phyloP scores from a whole-genome alignment of 2,329 filamentous ascomycete genomes.

The Phialophora tarda region DNA sequence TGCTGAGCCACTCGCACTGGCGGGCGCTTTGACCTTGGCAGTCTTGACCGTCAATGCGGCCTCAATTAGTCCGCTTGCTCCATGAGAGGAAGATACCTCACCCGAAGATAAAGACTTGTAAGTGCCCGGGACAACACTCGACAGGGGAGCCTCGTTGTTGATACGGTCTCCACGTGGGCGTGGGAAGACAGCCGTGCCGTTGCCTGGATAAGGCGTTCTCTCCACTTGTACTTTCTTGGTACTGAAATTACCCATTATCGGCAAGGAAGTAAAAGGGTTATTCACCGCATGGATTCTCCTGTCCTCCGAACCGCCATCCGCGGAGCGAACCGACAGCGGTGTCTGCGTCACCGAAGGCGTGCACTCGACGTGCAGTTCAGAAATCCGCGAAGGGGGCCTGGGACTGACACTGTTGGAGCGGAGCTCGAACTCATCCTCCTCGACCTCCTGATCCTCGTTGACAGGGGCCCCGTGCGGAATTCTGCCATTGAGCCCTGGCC shows the following conservation, averaged over 20 bases:
- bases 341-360: neutral
- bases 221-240: slow-evolving; percentile 16
- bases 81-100: neutral
- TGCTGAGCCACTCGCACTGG: neutral
- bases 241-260: neutral
- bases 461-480: neutral
- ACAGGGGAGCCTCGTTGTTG: neutral
- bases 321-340: neutral
- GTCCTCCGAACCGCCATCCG: neutral
- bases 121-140: slow-evolving; percentile 12
- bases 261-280: neutral
- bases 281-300: neutral
- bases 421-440: neutral
- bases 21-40: neutral
- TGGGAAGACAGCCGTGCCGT: neutral
- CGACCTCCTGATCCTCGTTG: neutral
- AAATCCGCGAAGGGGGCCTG: neutral
- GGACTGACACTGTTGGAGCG: neutral
- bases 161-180: too few relatives aligned
- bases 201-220: slow-evolving; percentile 22
- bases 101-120: neutral
- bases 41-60: neutral
- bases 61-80: neutral
- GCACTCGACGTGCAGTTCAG: neutral
- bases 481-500: neutral